Conservation (phyloP, 495 filamentous ascomycete species). For the Elaphomyces granulatus region DNA sequence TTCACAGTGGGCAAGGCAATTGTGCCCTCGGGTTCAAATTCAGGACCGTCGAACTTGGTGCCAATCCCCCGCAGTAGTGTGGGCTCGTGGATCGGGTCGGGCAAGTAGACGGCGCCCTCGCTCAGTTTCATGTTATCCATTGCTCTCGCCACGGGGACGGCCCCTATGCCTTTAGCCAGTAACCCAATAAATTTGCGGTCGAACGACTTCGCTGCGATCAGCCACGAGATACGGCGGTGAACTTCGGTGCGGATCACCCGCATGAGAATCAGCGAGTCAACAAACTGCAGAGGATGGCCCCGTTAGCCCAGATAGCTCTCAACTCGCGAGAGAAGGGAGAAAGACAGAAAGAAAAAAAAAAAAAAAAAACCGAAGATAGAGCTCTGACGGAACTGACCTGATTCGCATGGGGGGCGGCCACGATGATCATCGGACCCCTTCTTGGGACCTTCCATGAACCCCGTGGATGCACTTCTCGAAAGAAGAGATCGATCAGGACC, state of each 20-base stretch:
- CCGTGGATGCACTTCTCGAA: conserved; percentile 90
- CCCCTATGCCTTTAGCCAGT: conserved; percentile 62
- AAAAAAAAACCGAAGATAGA: background rate
- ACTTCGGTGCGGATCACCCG: conserved; percentile 74
- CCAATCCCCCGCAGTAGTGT: conserved; percentile 70
- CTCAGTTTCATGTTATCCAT: conserved; percentile 76
- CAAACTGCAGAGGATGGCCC: no score
- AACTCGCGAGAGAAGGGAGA: background rate
- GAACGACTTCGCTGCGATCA: conserved; percentile 92
- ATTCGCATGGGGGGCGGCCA: conserved; percentile 97
- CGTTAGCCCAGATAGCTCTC: no score
- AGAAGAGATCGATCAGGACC: conserved; percentile 84
- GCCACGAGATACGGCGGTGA: conserved; percentile 73
- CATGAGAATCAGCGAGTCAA: conserved; percentile 89
- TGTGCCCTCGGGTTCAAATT: conserved; percentile 64
- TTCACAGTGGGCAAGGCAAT: conserved; percentile 75
- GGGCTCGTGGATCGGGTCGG: conserved; percentile 71
- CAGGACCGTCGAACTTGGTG: conserved; percentile 66
- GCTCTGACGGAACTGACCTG: conserved; percentile 54
- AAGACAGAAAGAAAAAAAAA: background rate
- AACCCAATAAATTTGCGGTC: conserved; percentile 73
- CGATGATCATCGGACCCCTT: conserved; percentile 80
- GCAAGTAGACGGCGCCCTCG: conserved; percentile 74
- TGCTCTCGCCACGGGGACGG: conserved; percentile 77
- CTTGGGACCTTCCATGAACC: conserved; percentile 86